Conservation (phyloP, 257 asterid species). For the Solanum virginianum region DNA sequence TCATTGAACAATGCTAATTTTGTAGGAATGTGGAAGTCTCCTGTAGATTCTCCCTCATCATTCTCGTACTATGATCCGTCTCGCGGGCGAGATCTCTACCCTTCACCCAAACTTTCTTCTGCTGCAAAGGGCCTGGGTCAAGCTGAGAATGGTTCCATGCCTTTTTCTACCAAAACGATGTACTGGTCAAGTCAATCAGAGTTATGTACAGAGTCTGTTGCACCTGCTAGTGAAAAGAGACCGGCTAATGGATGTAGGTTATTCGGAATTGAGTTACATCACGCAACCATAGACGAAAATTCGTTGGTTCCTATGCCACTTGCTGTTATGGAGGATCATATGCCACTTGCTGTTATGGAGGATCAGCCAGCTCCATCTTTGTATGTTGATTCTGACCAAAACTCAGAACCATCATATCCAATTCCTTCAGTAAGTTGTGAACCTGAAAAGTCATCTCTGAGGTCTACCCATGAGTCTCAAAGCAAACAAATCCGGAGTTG, state of each 20-base stretch:
- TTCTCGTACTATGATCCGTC: conserved; percentile 39
- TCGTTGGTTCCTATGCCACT: conserved; percentile 25
- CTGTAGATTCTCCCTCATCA: conserved; percentile 40
- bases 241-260: conserved; percentile 62
- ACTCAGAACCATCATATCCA: conserved; percentile 53
- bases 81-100: conserved; percentile 32
- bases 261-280: conserved; percentile 72
- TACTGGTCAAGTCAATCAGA: conserved; percentile 34
- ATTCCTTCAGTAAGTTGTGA: conserved; percentile 59
- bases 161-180: conserved; percentile 21
- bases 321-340: conserved; percentile 38
- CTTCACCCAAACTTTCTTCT: conserved; percentile 46
- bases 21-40: conserved; percentile 65
- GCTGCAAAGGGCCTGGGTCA: conserved; percentile 29
- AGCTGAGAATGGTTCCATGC: conserved; percentile 25
- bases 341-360: conserved; percentile 31
- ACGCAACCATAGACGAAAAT: conserved; percentile 38
- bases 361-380: conserved; percentile 32
- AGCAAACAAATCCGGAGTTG: conserved; percentile 69
- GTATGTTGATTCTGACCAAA: conserved; percentile 50
- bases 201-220: conserved; percentile 27
- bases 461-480: conserved; percentile 62
- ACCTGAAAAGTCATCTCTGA: conserved; percentile 59
- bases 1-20: background rate
- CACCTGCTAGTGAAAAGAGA: conserved; percentile 59